Percentiles rank a stretch among this genome's conserved stretches.
These are phyloP conservation scores for Gonapodya prolifera DNA, from an alignment of 192 early-diverging fungal species.

Conservation along the genomic window DNA sequence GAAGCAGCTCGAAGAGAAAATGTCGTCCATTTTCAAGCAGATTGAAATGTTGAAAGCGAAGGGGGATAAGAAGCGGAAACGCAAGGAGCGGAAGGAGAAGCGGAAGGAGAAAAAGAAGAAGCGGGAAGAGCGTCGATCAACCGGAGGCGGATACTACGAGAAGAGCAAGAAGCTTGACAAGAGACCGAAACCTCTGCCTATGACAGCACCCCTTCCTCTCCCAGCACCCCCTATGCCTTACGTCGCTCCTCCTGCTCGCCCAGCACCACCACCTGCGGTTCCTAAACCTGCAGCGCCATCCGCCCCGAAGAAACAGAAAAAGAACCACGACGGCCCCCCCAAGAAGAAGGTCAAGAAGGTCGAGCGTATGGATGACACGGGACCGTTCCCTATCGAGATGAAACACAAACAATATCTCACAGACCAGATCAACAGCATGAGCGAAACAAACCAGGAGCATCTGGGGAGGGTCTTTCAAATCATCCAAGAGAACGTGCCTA, in stretches of 20 bases:
- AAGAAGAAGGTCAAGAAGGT: slow-evolving; percentile 6
- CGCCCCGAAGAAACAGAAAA: slow-evolving; percentile 8
- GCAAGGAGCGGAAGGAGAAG: slow-evolving; percentile 19
- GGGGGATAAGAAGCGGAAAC: slow-evolving; percentile 15
- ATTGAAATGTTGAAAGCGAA: slow-evolving; percentile 16
- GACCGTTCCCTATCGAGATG: neutral
- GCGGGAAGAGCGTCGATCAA: slow-evolving; percentile 14
- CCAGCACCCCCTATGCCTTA: neutral
- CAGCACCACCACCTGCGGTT: slow-evolving; percentile 6
- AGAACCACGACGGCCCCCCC: neutral
- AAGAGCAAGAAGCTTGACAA: slow-evolving; percentile 9
- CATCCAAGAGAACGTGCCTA: slow-evolving; percentile 50
- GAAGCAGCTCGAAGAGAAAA: slow-evolving; percentile 4
- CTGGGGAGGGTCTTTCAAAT: slow-evolving; percentile 58
- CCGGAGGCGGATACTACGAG: slow-evolving; percentile 14
- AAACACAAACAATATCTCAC: slow-evolving; percentile 2
- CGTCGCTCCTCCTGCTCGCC: neutral
- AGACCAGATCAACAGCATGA: slow-evolving; percentile 5
- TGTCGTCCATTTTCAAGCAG: slow-evolving; percentile 8
- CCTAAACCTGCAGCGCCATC: slow-evolving; percentile 4
- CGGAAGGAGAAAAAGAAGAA: slow-evolving; percentile 11
- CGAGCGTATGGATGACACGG: neutral
- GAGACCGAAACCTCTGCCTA: neutral
- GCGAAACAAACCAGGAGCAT: slow-evolving; percentile 24
- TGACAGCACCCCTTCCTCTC: neutral